These are phyloP conservation scores for Clavariopsis aquatica DNA, from an alignment of 495 filamentous ascomycete genomes.

Conservation along the genomic window DNA sequence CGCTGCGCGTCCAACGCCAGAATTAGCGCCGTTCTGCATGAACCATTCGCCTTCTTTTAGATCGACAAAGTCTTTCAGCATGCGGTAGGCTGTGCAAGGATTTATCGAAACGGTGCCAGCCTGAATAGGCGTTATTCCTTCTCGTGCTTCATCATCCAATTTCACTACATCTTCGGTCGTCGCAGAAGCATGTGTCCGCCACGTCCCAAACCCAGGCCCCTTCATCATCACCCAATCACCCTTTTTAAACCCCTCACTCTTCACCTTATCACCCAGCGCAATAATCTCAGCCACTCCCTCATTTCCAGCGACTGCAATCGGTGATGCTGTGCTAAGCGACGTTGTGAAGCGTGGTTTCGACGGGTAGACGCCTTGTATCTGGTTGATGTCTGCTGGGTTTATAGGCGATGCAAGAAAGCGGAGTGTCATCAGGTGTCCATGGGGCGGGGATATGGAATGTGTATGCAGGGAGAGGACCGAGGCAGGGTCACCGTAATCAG, in stretches of 20 bases:
- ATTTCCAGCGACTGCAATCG: slow-evolving; percentile 79
- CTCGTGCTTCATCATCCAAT: slow-evolving; percentile 64
- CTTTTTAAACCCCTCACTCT: slow-evolving; percentile 50
- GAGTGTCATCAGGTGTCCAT: slow-evolving; percentile 54
- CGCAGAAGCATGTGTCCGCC: slow-evolving; percentile 81
- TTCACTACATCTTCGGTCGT: slow-evolving; percentile 61
- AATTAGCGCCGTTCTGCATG: slow-evolving; percentile 94
- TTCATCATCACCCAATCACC: slow-evolving; percentile 95
- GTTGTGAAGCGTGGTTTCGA: slow-evolving; percentile 72
- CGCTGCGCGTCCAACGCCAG: slow-evolving; percentile 82
- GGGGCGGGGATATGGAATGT: slow-evolving; percentile 48
- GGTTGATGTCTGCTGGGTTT: slow-evolving; percentile 97
- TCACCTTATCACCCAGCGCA: slow-evolving; percentile 60
- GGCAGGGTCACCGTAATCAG: slow-evolving; percentile 78
- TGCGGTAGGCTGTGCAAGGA: slow-evolving; percentile 87
- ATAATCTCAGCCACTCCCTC: slow-evolving; percentile 89
- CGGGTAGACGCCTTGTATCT: slow-evolving; percentile 96
- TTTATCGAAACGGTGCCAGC: slow-evolving; percentile 87
- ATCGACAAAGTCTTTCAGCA: slow-evolving; percentile 80
- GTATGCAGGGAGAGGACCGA: slow-evolving; percentile 64
- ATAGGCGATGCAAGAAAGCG: slow-evolving; percentile 84
- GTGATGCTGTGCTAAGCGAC: slow-evolving; percentile 69
- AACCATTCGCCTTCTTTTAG: slow-evolving; percentile 80
- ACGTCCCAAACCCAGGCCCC: slow-evolving; percentile 78
- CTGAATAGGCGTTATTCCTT: slow-evolving; percentile 69